Base-by-base conservation (phyloP, 352 stramenopile genomes). In the Pythium guiyangense region DNA sequence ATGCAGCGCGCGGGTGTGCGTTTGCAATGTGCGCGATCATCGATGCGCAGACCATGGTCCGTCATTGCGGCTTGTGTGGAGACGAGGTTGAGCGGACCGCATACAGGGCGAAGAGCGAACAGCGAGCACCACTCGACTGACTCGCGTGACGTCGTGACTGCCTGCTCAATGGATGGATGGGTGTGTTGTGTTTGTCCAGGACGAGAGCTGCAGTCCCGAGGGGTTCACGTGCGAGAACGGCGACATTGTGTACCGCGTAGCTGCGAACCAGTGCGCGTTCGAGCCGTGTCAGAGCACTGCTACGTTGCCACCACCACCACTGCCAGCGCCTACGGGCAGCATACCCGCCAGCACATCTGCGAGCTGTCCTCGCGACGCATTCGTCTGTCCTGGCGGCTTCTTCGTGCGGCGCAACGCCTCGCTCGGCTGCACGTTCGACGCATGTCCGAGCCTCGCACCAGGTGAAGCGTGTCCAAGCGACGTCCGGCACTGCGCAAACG, bases 321-420 rank as follows among this genome's bases (percentile, higher is more conserved):
- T n/a, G n/a, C n/a, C n/a, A n/a, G n/a, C n/a, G 18, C 45, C 6
- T 34, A 34, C 22, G 17, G 45, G 45, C 43, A 15, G 20, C 22
- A 47, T n/a, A n/a, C n/a, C 11, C 22, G 40, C 15, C 35, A 40
- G 14, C 17, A 3, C 22, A 6, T 27, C 31, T 9, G 15, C 2
- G 1, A 6, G n/a, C 9, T 60, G 54, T 39, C 18, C 45, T 3
- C 45, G 48, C 17, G 54, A 60, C 35, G 54, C 54, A 25, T 39
- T 60, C n/a, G 54, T 52, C 8, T 60, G 45, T 4, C 22, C 54
- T 3, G 54, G 54, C 8, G 34, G 46, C 34, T 60, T 49, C 17
- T 60, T 60, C 22, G 35, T 60, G 45, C 54, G 37, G 10, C 54
- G 54, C 45, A 54, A 60, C n/a, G 25, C 46, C 2, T 11, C 54